Base-by-base conservation (phyloP, 345 rosid genomes). In the Luvunga scandens region DNA sequence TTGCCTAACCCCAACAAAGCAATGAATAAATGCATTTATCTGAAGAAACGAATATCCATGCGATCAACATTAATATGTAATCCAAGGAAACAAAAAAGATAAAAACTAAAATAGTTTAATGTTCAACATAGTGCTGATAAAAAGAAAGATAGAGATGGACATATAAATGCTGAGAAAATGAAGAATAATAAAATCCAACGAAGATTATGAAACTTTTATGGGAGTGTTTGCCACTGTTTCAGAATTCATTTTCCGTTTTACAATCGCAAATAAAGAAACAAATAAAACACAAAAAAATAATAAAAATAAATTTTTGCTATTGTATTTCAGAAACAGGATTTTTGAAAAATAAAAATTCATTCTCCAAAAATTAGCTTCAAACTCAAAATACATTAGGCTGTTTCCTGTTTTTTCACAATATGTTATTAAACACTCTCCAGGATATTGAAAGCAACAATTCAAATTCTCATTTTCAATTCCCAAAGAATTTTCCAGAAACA, bases 1-100 rank as follows among this genome's bases (percentile, higher is more conserved):
- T 71, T 83, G 86, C 82, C 91, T 80, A 42, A 88, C 95, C 75
- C 85, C 94, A 59, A 91, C 88, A 73, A 85, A 95, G 87, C 98
- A 95, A 80, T 91, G 93, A 74, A 95, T 92, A 85, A 91, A 95
- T 13, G 97, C 91, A 89, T 93, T 91, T 72, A 95, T 81, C 98
- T 95, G 84, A 65, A 82, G 36, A 73, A 71, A 34, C 24, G 64
- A 72, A 53, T 34, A 7, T 69, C 42, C 73, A 67, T 57, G 27
- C 22, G 18, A n/a, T 7, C 30, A 61, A 12, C 8, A 77, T 60
- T 34, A 72, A 56, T 31, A 59, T 7, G n/a, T 14, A 27, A 57
- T 18, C 27, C 16, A 1, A 39, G 63, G 60, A 25, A 38, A 10
- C 6, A 4, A 42, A 42, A 42, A 12, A 57, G 73, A 63, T 28